Base-by-base conservation (phyloP, 768 basidiomycete genomes). In the Amanita pseudoporphyria region DNA sequence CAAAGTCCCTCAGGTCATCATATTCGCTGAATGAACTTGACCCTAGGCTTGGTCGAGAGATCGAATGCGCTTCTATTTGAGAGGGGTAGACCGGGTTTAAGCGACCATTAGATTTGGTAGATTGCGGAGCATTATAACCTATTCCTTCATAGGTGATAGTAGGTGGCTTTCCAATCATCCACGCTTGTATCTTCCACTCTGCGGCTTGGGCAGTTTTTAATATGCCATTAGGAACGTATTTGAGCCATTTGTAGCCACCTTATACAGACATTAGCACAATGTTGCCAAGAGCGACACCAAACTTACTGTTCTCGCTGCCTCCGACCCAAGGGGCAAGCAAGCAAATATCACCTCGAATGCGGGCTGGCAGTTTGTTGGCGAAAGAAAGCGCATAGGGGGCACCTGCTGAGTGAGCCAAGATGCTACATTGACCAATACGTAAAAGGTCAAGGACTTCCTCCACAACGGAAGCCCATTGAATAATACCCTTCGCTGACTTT, bases 91-190 rank as follows among this genome's bases (percentile, higher is more conserved):
- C 61, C 9, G 42, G 36, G 18, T 54, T 54, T 50, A 36, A 54
- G 43, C 42, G 55, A 30, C 47, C 45, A 2, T 54, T 47, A 9
- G 56, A 46, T 49, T 64, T 67, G 1, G 60, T 45, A 4, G 60
- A 32, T 31, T 55, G 51, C 6, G 67, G 69, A 16, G 77, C 78
- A 37, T 80, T 80, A 60, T 86, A 91, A 16, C 87, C 91, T 59
- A 96, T 93, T 26, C 89, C 91, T 57, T 88, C 78, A 58, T 82
- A 91, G 1, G 85, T 74, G 36, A 91, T 72, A 1, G 84, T 82
- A 9, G 93, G 94, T 14, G 91, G 89, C 59, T 97, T 97, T 55
- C 95, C 96, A 26, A 99, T 78, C 83, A 90, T 89, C 89, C 94
- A 98, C 0, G 89, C 87, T 60, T 96, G 92, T 39, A 98, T 72